These are phyloP conservation scores for Rhodotorula sp. DNA, from an alignment of 1,284 basidiomycete genomes.

Conservation along the genomic window DNA sequence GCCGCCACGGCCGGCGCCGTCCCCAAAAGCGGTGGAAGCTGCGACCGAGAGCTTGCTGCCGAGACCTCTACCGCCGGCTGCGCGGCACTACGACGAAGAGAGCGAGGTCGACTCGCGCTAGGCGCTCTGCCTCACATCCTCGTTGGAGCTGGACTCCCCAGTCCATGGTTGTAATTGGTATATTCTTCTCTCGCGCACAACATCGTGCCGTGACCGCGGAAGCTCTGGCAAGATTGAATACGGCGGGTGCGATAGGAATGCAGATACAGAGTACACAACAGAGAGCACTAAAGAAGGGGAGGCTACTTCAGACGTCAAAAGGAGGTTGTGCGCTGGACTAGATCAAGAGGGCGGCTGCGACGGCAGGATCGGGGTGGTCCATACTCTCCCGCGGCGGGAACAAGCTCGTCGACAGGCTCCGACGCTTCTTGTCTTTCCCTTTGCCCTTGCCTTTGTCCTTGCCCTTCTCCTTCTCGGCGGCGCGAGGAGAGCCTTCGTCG, in stretches of 20 bases:
- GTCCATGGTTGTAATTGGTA: too few relatives aligned
- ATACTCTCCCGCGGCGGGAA: constrained; percentile 3
- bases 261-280: background rate
- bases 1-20: background rate
- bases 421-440: constrained; percentile 1
- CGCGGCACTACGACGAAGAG: background rate
- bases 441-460: constrained; percentile 38
- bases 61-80: constrained; percentile 7
- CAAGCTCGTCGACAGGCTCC: background rate
- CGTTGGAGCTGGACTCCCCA: too few relatives aligned
- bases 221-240: background rate
- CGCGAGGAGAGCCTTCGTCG: background rate
- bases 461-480: constrained; percentile 38
- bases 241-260: background rate
- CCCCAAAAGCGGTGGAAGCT: constrained; percentile 24
- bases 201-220: background rate
- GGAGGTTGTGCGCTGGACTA: background rate
- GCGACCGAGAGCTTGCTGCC: background rate
- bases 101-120: background rate
- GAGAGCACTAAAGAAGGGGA: too few relatives aligned
- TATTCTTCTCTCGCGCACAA: too few relatives aligned
- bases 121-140: too few relatives aligned
- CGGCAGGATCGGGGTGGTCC: constrained; percentile 9
- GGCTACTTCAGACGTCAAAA: too few relatives aligned
- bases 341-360: constrained; percentile 13